Conservation (phyloP, 2,329 filamentous ascomycete genomes). For the Fusarium tjaetaba region DNA sequence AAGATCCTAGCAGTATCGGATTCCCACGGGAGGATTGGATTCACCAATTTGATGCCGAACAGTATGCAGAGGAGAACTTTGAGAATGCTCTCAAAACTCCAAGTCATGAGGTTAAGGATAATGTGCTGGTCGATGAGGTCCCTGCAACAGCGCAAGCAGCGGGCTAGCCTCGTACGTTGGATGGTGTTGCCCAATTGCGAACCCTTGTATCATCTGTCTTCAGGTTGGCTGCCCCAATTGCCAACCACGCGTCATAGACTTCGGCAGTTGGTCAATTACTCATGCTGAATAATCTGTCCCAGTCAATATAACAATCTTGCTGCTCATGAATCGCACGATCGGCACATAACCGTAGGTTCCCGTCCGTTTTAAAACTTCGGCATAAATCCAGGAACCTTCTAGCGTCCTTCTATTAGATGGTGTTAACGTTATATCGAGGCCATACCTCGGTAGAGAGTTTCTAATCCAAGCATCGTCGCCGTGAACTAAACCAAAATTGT, state of each 20-base stretch:
- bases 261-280: not conserved
- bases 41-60: conserved; percentile 34
- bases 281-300: conserved; percentile 8
- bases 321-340: not conserved
- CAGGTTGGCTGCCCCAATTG: not conserved
- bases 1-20: conserved; percentile 22
- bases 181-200: not conserved
- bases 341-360: not conserved
- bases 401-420: not conserved
- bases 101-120: not conserved
- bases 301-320: no score
- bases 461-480: not conserved
- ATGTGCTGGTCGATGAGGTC: not conserved
- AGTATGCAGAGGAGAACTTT: conserved; percentile 32
- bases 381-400: not conserved
- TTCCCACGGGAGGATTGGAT: conserved; percentile 38
- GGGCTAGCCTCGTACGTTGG: not conserved
- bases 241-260: conserved; percentile 8
- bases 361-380: not conserved
- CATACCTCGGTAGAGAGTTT: not conserved
- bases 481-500: conserved; percentile 4
- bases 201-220: no score
- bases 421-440: not conserved
- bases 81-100: not conserved
- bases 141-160: not conserved